Evolutionary conservation across 164 flowering plant species (phyloP).

Genomic region (Vitis rupestris): DNA sequence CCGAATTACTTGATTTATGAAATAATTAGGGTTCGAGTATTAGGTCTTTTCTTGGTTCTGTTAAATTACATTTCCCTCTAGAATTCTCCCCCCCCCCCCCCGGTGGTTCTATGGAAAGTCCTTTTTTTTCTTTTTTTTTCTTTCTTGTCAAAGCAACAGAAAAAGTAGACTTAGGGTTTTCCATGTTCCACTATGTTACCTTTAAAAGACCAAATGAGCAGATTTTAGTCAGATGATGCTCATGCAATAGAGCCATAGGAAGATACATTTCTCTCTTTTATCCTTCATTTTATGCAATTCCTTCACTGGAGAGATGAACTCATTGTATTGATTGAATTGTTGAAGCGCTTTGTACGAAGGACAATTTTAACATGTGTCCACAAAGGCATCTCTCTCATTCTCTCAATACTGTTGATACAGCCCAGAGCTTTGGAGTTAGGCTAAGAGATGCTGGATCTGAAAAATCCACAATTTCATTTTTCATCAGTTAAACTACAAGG

Average conservation of each 20-base stretch:
- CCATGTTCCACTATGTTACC: background rate
- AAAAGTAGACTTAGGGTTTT: background rate
- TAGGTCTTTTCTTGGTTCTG: background rate
- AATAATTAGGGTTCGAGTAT: too few species aligned
- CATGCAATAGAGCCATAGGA: background rate
- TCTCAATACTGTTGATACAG: background rate
- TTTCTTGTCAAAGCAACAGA: background rate
- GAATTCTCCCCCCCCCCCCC: too few species aligned
- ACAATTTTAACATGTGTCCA: too few species aligned
- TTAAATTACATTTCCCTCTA: background rate
- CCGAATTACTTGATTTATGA: too few species aligned
- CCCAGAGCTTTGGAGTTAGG: background rate
- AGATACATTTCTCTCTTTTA: background rate
- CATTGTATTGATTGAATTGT: background rate
- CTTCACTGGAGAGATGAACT: background rate
- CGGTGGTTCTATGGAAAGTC: background rate
- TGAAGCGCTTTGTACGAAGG: too few species aligned
- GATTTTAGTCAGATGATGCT: background rate
- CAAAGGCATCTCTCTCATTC: background rate
- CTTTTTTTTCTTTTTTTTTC: background rate
- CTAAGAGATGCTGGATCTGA: background rate
- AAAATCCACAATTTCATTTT: background rate
- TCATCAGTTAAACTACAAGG: background rate
- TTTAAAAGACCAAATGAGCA: background rate
- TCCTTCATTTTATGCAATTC: background rate